Conservation (phyloP, 768 basidiomycete genomes). For the Amanita pallidorosea region DNA sequence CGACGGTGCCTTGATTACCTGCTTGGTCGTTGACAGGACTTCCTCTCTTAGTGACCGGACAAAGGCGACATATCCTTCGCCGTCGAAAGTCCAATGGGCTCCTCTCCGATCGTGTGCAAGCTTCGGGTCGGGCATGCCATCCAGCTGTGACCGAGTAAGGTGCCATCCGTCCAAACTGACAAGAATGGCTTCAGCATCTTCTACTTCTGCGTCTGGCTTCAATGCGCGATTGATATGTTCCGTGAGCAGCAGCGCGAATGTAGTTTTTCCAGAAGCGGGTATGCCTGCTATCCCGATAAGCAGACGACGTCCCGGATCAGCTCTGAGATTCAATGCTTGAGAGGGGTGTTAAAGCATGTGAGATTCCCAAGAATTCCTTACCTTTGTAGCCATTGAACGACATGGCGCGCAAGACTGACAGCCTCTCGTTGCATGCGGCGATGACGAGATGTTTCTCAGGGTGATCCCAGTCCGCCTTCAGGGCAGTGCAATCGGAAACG, state of each 20-base stretch:
- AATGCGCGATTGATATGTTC: constrained; percentile 39
- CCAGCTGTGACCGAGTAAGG: constrained; percentile 67
- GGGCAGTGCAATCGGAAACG: neutral
- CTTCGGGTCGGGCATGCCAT: constrained; percentile 62
- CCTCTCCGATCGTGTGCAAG: constrained; percentile 77
- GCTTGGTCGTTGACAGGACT: constrained; percentile 8
- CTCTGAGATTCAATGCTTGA: constrained; percentile 16
- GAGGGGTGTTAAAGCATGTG: too few relatives aligned
- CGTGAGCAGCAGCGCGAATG: constrained; percentile 52
- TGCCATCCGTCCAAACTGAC: constrained; percentile 93
- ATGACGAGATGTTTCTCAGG: neutral
- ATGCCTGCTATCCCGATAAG: constrained; percentile 68
- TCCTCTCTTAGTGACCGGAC: constrained; percentile 41
- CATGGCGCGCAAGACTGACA: constrained; percentile 23
- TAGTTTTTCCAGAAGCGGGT: constrained; percentile 85
- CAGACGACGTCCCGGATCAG: constrained; percentile 31
- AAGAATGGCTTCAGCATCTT: constrained; percentile 36
- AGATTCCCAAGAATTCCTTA: constrained; percentile 14
- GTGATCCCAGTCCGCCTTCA: neutral
- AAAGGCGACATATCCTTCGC: constrained; percentile 58
- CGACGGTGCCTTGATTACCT: constrained; percentile 56
- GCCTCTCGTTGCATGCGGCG: constrained; percentile 29
- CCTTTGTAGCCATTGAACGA: constrained; percentile 27
- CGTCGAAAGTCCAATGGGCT: constrained; percentile 88
- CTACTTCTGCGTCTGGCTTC: constrained; percentile 1